phyloP scores from a whole-genome alignment of 2,329 filamentous ascomycete genomes.

The Penicillium italicum region DNA sequence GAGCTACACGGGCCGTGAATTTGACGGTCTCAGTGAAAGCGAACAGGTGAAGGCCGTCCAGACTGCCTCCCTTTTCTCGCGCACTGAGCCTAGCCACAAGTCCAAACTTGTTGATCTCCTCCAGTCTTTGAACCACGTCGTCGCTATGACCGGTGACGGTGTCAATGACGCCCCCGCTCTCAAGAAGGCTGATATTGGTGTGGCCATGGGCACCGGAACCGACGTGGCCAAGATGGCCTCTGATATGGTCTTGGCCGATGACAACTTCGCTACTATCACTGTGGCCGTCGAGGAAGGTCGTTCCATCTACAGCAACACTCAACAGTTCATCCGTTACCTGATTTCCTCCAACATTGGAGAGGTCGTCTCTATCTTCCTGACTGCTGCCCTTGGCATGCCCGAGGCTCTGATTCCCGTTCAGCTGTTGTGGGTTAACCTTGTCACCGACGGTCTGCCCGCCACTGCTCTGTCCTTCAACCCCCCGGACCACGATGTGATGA shows the following conservation, averaged over 20 bases:
- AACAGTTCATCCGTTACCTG: conserved; percentile 98
- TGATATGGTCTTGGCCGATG: conserved; percentile 97
- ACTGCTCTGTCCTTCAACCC: conserved; percentile 98
- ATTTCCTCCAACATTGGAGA: conserved; percentile 99
- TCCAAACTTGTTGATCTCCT: conserved; percentile 96
- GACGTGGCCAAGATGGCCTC: conserved; percentile 95
- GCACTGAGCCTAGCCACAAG: conserved; percentile 94
- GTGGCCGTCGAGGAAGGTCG: conserved; percentile 93
- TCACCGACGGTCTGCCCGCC: conserved; percentile 93
- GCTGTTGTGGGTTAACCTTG: conserved; percentile 96
- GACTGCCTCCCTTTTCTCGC: conserved; percentile 86
- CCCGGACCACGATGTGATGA: conserved; percentile 98
- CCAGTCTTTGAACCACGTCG: conserved; percentile 87
- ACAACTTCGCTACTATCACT: conserved; percentile 98
- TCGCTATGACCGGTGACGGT: conserved; percentile 98
- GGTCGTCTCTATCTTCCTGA: conserved; percentile 98
- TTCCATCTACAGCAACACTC: conserved; percentile 99
- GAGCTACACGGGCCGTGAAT: conserved; percentile 92
- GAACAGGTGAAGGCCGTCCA: conserved; percentile 83
- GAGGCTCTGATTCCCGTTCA: conserved; percentile 96
- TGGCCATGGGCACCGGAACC: conserved; percentile 97
- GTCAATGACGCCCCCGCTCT: conserved; percentile 97
- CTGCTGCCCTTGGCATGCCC: conserved; percentile 92
- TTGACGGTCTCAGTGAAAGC: conserved; percentile 73
- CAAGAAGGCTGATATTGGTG: conserved; percentile 98